Evolutionary conservation across 108 stramenopile genomes (phyloP), one percentile per base, ranked within the genome.

Genomic region (Craspedostauros australis): DNA sequence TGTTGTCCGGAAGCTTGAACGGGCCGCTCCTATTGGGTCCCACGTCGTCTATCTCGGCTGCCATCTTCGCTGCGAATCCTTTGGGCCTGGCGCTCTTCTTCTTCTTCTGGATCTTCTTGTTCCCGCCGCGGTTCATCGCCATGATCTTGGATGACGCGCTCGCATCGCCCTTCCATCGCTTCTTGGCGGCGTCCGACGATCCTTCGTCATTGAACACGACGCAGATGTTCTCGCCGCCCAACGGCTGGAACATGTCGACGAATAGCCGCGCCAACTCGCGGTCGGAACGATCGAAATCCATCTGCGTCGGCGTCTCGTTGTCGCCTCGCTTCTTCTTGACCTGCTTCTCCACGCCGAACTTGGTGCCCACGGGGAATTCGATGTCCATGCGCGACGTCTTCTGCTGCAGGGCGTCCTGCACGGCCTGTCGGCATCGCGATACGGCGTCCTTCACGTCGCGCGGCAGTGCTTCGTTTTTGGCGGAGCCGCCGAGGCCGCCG

Each of bases 221-320:
- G 2, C 63, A 59, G 37, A 90, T 90, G 39, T 84, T 73, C 2
- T 81, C 68, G 6, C 82, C 79, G 31, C 84, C 88, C 15, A 90
- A 67, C 9, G 88, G 88, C 66, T 90, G 88, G 39, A 90, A 90
- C 88, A 90, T 90, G 48, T 90, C 88, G 2, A 90, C 88, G 57
- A 90, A 86, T 11, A 86, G 34, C 23, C 88, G 65, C 8, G 84
- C 84, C 59, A 90, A 59, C 68, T 90, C 88, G 24, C 88, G 79
- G 64, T 90, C 78, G 25, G 84, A 86, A 27, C 68, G 76, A 53
- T 90, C 79, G 22, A 90, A 64, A 37, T 53, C 57, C 24, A 64
- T 66, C 33, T 59, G 52, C 0, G 80, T 86, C 0, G 83, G 66
- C 0, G 37, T 54, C 8, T 39, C 38, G 5, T 12, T 48, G 31